Evolutionary conservation across 2,329 filamentous ascomycete species (phyloP), one percentile per base, ranked within the genome.

Genomic region (Ilyonectria destructans): DNA sequence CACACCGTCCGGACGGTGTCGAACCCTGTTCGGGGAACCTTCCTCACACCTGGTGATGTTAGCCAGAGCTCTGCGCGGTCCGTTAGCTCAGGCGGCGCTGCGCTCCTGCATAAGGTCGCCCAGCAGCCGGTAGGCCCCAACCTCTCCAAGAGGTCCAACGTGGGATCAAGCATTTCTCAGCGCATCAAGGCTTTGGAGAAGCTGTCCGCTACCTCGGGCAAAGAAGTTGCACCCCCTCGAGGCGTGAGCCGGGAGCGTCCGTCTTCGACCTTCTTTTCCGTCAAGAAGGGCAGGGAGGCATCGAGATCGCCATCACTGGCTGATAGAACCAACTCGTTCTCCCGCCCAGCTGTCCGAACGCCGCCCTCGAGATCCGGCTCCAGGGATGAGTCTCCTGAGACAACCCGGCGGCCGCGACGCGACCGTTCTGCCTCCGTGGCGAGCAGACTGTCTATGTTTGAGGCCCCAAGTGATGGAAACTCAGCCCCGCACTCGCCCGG

Each of bases 131-230:
- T 78, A 51, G 81, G 80, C 15, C 78, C 87, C 15, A 86, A 87
- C 58, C 77, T 92, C 57, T 83, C 87, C 54, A 80, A 78, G 63
- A 97, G 95, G 79, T 87, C 91, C 71, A 96, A 93, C 75, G 89
- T 98, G 26, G 95, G 94, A 8, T 95, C 93, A 9, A 95, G 94
- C 73, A 98, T 99, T 68, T 97, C 96, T 3, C 94, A 96, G 79
- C 92, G 96, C 48, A 98, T 98, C 80, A 97, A 97, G 81, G 95
- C 95, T 7, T 85, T 99, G 60, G 93, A 97, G 78, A 95, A 94
- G 80, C 87, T 96, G 72, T 87, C 91, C 67, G 82, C 86, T 10
- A 70, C 78, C 63, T 69, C 73, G 10, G 75, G 68, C 5, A 81
- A 81, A 4, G 51, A 54, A 43, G 65, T 71, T 10, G 60, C 49